Percentiles rank a stretch among this genome's conserved stretches.
phyloP scores from a whole-genome alignment of 306 rosid species.

The Cucurbita maxima region DNA sequence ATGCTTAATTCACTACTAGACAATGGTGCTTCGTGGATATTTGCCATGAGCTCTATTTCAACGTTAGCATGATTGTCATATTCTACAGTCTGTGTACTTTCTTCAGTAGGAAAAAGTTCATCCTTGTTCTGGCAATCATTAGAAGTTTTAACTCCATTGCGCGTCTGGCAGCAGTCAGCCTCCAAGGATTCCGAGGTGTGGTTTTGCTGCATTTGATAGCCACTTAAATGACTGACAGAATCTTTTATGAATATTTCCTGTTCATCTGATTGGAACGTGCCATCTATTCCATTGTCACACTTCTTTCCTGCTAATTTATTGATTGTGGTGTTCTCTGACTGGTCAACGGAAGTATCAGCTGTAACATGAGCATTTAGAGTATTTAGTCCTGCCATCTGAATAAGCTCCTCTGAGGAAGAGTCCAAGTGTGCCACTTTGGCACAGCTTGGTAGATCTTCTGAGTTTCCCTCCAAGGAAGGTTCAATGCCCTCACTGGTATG shows the following conservation, averaged over 20 bases:
- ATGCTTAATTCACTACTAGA: constrained; percentile 12
- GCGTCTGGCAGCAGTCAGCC: constrained; percentile 27
- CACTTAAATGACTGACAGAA: constrained; percentile 20
- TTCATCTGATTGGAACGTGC: constrained; percentile 20
- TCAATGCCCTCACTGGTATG: constrained; percentile 52
- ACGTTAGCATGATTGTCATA: constrained; percentile 20
- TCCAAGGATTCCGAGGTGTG: constrained; percentile 25
- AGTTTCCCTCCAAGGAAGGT: constrained; percentile 55
- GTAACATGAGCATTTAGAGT: constrained; percentile 14
- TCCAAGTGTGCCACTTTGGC: constrained; percentile 19
- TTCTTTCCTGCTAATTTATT: constrained; percentile 11
- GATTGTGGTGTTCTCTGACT: constrained; percentile 9
- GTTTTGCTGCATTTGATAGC: constrained; percentile 16
- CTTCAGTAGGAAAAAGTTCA: constrained; percentile 24
- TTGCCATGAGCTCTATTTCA: constrained; percentile 6
- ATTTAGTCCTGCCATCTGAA: constrained; percentile 31
- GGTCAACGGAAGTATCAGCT: constrained; percentile 13
- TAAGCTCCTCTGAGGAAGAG: constrained; percentile 30
- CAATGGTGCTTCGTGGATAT: constrained; percentile 15
- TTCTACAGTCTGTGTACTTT: constrained; percentile 34
- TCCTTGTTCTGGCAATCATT: constrained; percentile 26
- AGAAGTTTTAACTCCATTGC: constrained; percentile 23
- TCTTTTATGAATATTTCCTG: constrained; percentile 20
- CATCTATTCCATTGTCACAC: constrained; percentile 20
- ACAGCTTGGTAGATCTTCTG: constrained; percentile 40